Percentiles rank a stretch among this genome's conserved stretches.
Conservation (phyloP, 2,329 filamentous ascomycete species). For the Penicillium sp. region DNA sequence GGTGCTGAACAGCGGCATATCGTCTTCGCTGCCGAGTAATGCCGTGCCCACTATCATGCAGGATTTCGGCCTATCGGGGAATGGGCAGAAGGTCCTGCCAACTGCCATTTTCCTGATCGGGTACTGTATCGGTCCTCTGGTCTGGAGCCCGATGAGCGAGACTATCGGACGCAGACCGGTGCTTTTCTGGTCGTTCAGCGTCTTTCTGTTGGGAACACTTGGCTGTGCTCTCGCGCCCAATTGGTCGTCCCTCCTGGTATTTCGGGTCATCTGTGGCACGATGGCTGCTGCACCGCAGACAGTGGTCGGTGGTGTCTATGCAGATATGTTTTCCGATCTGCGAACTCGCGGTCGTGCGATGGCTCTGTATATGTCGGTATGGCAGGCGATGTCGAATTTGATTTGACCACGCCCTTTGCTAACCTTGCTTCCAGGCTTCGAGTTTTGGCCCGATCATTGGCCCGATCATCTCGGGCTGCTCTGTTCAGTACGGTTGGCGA, state of each 20-base stretch:
- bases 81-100: conserved; percentile 33
- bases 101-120: conserved; percentile 40
- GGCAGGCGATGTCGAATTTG: conserved; percentile 5
- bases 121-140: conserved; percentile 41
- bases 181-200: conserved; percentile 51
- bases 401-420: conserved; percentile 3
- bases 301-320: conserved; percentile 46
- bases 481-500: conserved; percentile 43
- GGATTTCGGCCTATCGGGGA: conserved; percentile 29
- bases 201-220: conserved; percentile 41
- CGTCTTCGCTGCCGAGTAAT: conserved; percentile 40
- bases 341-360: conserved; percentile 39
- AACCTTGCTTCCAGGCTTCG: conserved; percentile 26
- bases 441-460: conserved; percentile 44
- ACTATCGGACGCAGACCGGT: conserved; percentile 41
- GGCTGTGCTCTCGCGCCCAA: conserved; percentile 45
- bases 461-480: conserved; percentile 47
- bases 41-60: conserved; percentile 37
- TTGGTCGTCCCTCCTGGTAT: conserved; percentile 42
- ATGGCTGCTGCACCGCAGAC: conserved; percentile 44
- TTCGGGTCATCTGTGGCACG: conserved; percentile 44
- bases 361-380: conserved; percentile 44
- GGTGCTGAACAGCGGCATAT: conserved; percentile 41
- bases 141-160: conserved; percentile 46
- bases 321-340: conserved; percentile 45